Percentiles rank a stretch among this genome's conserved stretches.
phyloP scores from a whole-genome alignment of 2,329 filamentous ascomycete species.

The Paramyrothecium sp. region DNA sequence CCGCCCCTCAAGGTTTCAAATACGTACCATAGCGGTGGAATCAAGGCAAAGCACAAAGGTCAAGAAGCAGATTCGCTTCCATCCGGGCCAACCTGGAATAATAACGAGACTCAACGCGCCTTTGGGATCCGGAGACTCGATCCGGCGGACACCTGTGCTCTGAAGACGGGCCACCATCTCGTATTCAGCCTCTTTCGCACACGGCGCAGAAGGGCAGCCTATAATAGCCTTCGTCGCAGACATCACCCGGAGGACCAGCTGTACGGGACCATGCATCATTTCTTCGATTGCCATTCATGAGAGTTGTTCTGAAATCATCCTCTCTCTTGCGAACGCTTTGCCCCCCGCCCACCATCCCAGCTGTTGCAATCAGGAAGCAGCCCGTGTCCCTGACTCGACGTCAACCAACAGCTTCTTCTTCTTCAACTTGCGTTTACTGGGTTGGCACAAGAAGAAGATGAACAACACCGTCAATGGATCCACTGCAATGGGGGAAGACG shows the following conservation, averaged over 20 bases:
- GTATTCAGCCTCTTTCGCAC: neutral
- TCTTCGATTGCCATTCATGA: neutral
- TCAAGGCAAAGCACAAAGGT: neutral
- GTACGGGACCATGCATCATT: slow-evolving; percentile 1
- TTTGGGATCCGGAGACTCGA: too few species aligned
- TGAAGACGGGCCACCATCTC: neutral
- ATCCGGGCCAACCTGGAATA: neutral
- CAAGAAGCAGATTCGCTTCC: neutral
- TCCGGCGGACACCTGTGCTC: neutral
- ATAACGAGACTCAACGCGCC: neutral
- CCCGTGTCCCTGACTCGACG: too few species aligned
- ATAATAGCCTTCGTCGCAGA: neutral
- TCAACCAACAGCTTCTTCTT: too few species aligned
- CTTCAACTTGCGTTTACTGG: neutral
- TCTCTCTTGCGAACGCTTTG: neutral
- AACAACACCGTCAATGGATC: slow-evolving; percentile 29
- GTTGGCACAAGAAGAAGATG: slow-evolving; percentile 22
- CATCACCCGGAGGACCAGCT: neutral
- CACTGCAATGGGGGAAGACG: slow-evolving; percentile 27
- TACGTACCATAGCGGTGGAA: neutral
- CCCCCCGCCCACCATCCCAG: too few species aligned
- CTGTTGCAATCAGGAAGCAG: too few species aligned
- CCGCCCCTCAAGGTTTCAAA: neutral
- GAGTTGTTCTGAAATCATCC: slow-evolving; percentile 1
- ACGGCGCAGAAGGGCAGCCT: neutral